These are phyloP conservation scores for Rhododendron mucronatum DNA, from an alignment of 148 eudicot species.

Conservation along the genomic window DNA sequence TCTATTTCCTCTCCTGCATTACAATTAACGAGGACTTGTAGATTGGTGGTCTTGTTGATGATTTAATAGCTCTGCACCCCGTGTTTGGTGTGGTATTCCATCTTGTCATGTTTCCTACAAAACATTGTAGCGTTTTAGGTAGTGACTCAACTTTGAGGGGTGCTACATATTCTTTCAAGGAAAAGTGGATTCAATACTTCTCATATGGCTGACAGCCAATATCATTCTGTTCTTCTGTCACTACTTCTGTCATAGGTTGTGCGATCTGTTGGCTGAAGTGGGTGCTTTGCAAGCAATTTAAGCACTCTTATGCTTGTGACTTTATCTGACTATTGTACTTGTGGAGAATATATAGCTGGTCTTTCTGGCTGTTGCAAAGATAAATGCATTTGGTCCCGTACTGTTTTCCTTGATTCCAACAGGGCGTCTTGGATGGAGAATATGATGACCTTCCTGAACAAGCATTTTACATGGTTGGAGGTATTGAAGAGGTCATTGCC, in stretches of 20 bases:
- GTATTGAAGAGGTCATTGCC: conserved; percentile 92
- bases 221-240: background rate
- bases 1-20: background rate
- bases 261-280: no score
- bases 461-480: conserved; percentile 97
- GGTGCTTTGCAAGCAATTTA: no score
- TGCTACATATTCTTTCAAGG: no score
- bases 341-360: background rate
- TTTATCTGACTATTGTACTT: no score
- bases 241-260: background rate
- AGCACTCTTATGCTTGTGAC: background rate
- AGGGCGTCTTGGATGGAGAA: conserved; percentile 97
- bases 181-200: background rate
- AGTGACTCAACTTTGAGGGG: no score
- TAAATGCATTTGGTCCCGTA: background rate
- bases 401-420: conserved; percentile 8
- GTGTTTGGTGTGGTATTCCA: background rate
- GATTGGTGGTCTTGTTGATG: background rate
- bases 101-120: background rate
- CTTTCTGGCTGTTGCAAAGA: background rate
- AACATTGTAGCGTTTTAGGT: background rate
- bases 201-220: no score
- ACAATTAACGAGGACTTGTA: background rate
- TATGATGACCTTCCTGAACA: conserved; percentile 93
- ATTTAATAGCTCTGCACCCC: background rate